These are phyloP conservation scores for Kalanchoe fedtschenkoi DNA, from an alignment of 164 flowering plant genomes.

Conservation along the genomic window DNA sequence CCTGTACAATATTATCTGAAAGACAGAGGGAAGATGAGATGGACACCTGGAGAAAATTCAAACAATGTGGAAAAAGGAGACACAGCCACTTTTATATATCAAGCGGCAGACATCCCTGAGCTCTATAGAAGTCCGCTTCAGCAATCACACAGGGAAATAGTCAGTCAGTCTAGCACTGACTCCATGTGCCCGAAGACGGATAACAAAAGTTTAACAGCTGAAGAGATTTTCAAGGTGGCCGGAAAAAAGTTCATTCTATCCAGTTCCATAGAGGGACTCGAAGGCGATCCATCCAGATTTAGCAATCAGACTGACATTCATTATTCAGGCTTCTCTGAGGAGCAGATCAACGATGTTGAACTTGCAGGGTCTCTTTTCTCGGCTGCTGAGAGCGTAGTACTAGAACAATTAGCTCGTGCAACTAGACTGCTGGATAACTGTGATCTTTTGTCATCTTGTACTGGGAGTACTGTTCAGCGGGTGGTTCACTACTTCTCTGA, in stretches of 20 bases:
- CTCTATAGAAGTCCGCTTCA: constrained; percentile 14
- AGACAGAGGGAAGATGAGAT: constrained; percentile 3
- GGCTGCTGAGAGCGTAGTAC: constrained; percentile 38
- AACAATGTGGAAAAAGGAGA: constrained; percentile 13
- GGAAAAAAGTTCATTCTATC: too few relatives aligned
- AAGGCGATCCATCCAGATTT: constrained; percentile 12
- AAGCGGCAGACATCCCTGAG: constrained; percentile 22
- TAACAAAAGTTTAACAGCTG: constrained; percentile 19
- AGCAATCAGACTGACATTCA: constrained; percentile 19
- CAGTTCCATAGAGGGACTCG: not conserved
- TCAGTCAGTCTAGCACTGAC: constrained; percentile 6
- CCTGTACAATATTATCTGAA: constrained; percentile 9
- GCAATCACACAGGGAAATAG: constrained; percentile 11
- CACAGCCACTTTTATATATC: constrained; percentile 11
- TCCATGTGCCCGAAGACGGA: not conserved
- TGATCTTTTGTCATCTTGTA: constrained; percentile 21
- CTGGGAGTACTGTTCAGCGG: constrained; percentile 36
- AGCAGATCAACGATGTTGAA: constrained; percentile 31
- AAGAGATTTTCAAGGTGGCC: constrained; percentile 34
- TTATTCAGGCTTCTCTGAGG: constrained; percentile 19
- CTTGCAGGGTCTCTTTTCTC: constrained; percentile 38
- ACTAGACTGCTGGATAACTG: constrained; percentile 27
- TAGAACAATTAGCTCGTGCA: constrained; percentile 34
- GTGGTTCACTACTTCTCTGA: constrained; percentile 36
- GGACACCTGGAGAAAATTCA: constrained; percentile 1